Evolutionary conservation across 2,329 filamentous ascomycete genomes (phyloP).

Genomic region (Cercospora sesami): DNA sequence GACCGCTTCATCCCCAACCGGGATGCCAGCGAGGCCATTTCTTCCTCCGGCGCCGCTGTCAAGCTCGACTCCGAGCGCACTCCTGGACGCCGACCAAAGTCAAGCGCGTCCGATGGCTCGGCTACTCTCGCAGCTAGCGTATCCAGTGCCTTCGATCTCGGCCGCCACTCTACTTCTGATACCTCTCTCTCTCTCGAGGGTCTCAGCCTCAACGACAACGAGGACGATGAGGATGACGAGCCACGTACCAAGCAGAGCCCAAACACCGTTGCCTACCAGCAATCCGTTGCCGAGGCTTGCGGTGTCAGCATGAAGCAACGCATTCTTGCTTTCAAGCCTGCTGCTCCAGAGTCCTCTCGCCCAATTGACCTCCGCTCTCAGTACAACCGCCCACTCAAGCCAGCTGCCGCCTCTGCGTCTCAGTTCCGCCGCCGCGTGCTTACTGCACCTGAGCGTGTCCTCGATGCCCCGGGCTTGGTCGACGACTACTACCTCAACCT

Average conservation of each 20-base stretch:
- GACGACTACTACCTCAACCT: conserved; percentile 99
- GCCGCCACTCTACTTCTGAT: conserved; percentile 61
- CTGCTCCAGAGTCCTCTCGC: conserved; percentile 95
- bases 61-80: conserved; percentile 81
- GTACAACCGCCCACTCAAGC: conserved; percentile 94
- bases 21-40: conserved; percentile 81
- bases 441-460: conserved; percentile 90
- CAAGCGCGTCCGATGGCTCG: conserved; percentile 68
- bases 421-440: conserved; percentile 90
- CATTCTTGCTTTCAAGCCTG: conserved; percentile 97
- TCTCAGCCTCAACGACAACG: conserved; percentile 74
- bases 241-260: conserved; percentile 73
- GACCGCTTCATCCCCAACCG: conserved; percentile 98
- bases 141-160: conserved; percentile 65
- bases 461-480: conserved; percentile 92
- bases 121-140: conserved; percentile 70
- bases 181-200: conserved; percentile 73
- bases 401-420: conserved; percentile 69
- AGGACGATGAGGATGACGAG: conserved; percentile 64
- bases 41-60: conserved; percentile 66
- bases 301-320: conserved; percentile 91
- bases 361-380: conserved; percentile 96
- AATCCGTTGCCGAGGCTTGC: conserved; percentile 84
- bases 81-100: conserved; percentile 62
- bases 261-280: conserved; percentile 86